Base-by-base conservation (phyloP, 257 asterid genomes). In the Prunella vulgaris region DNA sequence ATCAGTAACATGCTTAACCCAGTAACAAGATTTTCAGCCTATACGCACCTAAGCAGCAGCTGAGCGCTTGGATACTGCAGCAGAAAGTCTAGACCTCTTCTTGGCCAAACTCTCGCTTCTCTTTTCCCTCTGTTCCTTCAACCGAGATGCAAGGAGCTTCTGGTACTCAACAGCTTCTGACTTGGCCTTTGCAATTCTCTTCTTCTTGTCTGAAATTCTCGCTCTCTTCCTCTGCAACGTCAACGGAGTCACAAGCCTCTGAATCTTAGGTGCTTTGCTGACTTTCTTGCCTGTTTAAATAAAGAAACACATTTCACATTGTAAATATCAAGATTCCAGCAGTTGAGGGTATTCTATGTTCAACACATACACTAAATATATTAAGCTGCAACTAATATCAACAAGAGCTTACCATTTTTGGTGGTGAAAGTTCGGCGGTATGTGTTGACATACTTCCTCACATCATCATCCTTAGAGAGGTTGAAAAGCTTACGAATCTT, bases 221-320 rank as follows among this genome's bases (percentile, higher is more conserved):
- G 93, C 93, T 52, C 93, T 81, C 87, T 86, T 88, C 76, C 96
- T 88, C 74, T 88, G 96, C 68, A 88, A 76, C 2, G 96, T 88
- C 80, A 88, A 70, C 0, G 96, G 96, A n/a, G 96, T 88, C n/a
- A 86, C 96, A 2, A 88, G 84, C 82, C 96, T 85, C 84, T 88
- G 96, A 54, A 88, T 88, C 76, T 88, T 88, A 0, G 96, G 93
- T 20, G 96, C 96, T 33, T 86, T 88, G 82, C 96, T 88, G 4
- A 84, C 85, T 62, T 83, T 73, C 72, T 88, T 88, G 38, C 96
- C 96, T 88, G 88, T 42, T 33, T 17, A n/a, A n/a, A n/a, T n/a
- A n/a, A n/a, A n/a, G n/a, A n/a, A n/a, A n/a, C n/a, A n/a, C 2
- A 1, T 25, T 25, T 25, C 28, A 25, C 28, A 25, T 25, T 1